These are phyloP conservation scores for Stereocaulon alpinum DNA, from an alignment of 495 filamentous ascomycete genomes.

Conservation along the genomic window DNA sequence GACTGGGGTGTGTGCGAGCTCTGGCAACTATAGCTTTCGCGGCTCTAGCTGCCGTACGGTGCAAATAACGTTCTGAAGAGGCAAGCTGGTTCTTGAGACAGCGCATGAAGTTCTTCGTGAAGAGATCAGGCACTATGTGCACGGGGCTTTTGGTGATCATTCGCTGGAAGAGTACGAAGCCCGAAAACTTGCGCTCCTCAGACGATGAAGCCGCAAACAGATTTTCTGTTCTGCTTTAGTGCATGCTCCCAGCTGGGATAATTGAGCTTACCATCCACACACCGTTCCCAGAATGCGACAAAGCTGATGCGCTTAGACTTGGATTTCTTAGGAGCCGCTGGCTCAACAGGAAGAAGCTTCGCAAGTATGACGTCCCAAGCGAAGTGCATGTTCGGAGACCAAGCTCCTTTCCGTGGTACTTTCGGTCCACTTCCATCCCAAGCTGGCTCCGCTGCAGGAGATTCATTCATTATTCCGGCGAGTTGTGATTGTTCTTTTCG, in stretches of 20 bases:
- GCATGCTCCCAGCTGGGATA: background rate
- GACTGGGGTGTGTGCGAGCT: constrained; percentile 52
- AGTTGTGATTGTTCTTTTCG: constrained; percentile 50
- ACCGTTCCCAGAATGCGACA: constrained; percentile 74
- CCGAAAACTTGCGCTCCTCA: constrained; percentile 79
- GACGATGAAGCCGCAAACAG: constrained; percentile 73
- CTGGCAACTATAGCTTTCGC: constrained; percentile 55
- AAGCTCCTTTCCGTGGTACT: constrained; percentile 46
- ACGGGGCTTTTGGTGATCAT: constrained; percentile 44
- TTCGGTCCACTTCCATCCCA: constrained; percentile 33
- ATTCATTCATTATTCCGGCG: constrained; percentile 70
- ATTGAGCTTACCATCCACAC: constrained; percentile 64
- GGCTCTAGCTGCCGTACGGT: constrained; percentile 65
- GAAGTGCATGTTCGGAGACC: constrained; percentile 74
- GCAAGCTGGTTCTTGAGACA: constrained; percentile 80
- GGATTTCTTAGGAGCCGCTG: constrained; percentile 19
- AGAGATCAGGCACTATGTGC: constrained; percentile 45
- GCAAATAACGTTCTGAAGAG: constrained; percentile 74
- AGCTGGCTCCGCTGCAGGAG: constrained; percentile 42
- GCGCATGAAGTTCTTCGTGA: constrained; percentile 72
- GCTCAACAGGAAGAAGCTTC: constrained; percentile 27
- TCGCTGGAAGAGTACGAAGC: constrained; percentile 75
- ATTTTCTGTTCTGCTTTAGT: constrained; percentile 44
- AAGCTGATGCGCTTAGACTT: constrained; percentile 43
- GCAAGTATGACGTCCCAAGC: constrained; percentile 72